A percentile compares a stretch with the other conserved stretches of the same genome.
Conservation (phyloP, 2,329 filamentous ascomycete genomes). For the Beauveria caledonica region DNA sequence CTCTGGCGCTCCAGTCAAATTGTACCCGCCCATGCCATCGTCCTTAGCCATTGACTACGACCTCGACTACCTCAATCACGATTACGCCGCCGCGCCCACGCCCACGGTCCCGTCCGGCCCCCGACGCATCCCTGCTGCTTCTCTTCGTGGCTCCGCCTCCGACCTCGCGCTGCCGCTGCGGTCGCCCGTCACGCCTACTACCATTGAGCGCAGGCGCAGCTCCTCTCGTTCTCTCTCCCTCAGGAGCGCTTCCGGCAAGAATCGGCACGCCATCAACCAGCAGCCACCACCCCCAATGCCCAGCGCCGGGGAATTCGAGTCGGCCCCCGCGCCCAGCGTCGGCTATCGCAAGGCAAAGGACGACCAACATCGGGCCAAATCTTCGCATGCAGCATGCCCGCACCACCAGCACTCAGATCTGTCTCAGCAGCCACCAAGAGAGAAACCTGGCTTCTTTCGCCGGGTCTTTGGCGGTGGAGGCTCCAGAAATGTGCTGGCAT, state of each 20-base stretch:
- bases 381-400: slow-evolving; percentile 37
- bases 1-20: not conserved
- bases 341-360: slow-evolving; percentile 53
- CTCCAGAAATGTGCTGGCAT: slow-evolving; percentile 44
- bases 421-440: slow-evolving; percentile 41
- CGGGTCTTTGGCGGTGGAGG: slow-evolving; percentile 73
- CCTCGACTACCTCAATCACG: slow-evolving; percentile 5
- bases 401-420: slow-evolving; percentile 30
- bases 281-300: slow-evolving; percentile 20
- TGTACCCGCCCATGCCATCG: slow-evolving; percentile 5
- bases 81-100: slow-evolving; percentile 8
- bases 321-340: slow-evolving; percentile 50
- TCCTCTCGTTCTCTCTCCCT: slow-evolving; percentile 2
- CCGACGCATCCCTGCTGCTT: not conserved
- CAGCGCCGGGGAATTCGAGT: slow-evolving; percentile 34
- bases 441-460: slow-evolving; percentile 83
- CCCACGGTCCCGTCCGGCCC: slow-evolving; percentile 5
- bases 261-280: not conserved
- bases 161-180: not conserved
- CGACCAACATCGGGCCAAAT: slow-evolving; percentile 15
- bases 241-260: not conserved
- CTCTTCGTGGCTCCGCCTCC: not conserved
- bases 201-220: slow-evolving; percentile 3
- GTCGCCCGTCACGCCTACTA: not conserved
- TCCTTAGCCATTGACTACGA: slow-evolving; percentile 13